Conservation (phyloP, 768 basidiomycete species). For the Rhodosporidiobolus sp. region DNA sequence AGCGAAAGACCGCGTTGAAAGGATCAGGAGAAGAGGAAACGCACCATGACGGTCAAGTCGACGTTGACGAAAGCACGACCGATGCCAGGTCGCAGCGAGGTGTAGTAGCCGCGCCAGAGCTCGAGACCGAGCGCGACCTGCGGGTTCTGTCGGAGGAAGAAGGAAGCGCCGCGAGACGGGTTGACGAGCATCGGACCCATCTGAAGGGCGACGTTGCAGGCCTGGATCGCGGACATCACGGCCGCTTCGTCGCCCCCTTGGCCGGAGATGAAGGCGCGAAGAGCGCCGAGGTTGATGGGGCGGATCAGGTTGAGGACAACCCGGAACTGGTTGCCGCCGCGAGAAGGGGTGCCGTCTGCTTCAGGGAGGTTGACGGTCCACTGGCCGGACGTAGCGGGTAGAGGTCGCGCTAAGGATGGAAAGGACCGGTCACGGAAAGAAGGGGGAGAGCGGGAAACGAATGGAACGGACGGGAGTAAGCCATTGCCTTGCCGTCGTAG, state of each 20-base stretch:
- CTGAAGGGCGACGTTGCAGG: constrained; percentile 18
- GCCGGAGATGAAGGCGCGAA: not conserved
- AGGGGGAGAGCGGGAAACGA: not conserved
- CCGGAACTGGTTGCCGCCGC: constrained; percentile 3
- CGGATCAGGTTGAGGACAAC: constrained; percentile 10
- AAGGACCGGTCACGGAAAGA: not conserved
- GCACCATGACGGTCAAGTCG: constrained; percentile 10
- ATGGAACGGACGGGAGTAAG: constrained; percentile 9
- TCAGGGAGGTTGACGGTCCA: constrained; percentile 16
- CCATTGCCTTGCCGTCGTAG: constrained; percentile 11
- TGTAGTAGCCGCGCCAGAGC: constrained; percentile 24
- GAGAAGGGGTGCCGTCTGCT: not conserved
- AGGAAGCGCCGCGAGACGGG: constrained; percentile 2
- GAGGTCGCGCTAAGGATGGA: not conserved
- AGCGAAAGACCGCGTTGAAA: too few relatives aligned
- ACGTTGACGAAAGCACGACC: constrained; percentile 18
- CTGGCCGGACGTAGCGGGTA: not conserved
- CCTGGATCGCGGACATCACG: constrained; percentile 6
- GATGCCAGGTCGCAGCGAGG: constrained; percentile 16
- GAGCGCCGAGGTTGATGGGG: constrained; percentile 8
- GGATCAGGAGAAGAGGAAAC: too few relatives aligned
- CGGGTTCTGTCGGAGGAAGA: constrained; percentile 15
- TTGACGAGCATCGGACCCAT: constrained; percentile 8
- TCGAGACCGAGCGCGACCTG: constrained; percentile 4
- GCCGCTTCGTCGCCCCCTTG: not conserved